These are phyloP conservation scores for Fraxinus nigra DNA, from an alignment of 305 asterid species.

Conservation along the genomic window DNA sequence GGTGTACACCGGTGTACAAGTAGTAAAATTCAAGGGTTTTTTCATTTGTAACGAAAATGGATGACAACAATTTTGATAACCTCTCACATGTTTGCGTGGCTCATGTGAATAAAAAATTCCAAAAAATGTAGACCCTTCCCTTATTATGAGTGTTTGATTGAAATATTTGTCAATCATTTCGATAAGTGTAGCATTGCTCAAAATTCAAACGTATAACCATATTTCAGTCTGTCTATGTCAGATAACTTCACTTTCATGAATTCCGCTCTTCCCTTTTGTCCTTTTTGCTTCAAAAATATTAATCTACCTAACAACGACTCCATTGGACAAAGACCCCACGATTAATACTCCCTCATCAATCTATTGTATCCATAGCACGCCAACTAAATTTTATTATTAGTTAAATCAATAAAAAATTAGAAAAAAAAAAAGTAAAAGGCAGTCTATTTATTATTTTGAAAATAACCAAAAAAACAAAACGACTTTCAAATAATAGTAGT, in stretches of 20 bases:
- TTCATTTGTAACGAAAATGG: too few species aligned
- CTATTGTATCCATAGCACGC: neutral
- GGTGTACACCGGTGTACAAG: too few species aligned
- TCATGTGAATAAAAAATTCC: too few species aligned
- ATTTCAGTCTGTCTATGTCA: neutral
- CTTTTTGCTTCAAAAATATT: constrained; percentile 3
- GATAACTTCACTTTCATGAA: neutral
- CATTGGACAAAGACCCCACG: constrained; percentile 10
- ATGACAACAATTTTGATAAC: too few species aligned
- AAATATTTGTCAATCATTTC: too few species aligned
- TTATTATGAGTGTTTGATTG: too few species aligned
- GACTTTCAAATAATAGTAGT: neutral
- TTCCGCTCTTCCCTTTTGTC: neutral
- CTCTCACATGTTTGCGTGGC: too few species aligned
- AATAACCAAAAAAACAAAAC: too few species aligned
- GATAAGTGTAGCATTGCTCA: too few species aligned
- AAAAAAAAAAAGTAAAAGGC: neutral
- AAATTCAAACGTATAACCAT: neutral
- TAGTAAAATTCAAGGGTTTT: too few species aligned
- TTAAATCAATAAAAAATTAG: neutral
- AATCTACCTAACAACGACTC: constrained; percentile 31
- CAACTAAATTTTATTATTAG: neutral
- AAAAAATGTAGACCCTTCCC: too few species aligned
- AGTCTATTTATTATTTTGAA: neutral
- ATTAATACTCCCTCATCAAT: neutral